Conservation (phyloP, 2,329 filamentous ascomycete genomes). For the Cladosporium halotolerans region DNA sequence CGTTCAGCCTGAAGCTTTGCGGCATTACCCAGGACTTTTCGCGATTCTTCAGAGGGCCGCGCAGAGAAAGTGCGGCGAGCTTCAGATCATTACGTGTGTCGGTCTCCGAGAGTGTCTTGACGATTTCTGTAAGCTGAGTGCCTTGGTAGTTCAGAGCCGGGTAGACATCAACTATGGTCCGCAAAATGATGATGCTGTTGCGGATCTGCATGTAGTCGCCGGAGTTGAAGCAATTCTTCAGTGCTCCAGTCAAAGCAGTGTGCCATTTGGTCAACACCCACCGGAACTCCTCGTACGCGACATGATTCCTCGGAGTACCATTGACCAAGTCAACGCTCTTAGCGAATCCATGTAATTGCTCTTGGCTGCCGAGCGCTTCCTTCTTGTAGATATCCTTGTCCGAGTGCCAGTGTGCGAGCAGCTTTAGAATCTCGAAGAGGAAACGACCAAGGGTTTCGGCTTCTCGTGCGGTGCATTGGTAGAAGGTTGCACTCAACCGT, state of each 20-base stretch:
- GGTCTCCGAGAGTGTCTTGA: constrained; percentile 55
- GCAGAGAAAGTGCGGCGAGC: constrained; percentile 64
- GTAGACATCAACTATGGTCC: constrained; percentile 73
- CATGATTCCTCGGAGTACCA: constrained; percentile 56
- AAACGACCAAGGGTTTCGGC: constrained; percentile 91
- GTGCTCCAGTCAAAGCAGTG: constrained; percentile 67
- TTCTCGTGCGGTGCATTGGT: constrained; percentile 82
- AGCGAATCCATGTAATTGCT: constrained; percentile 70
- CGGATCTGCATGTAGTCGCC: constrained; percentile 97
- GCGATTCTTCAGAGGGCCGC: constrained; percentile 62
- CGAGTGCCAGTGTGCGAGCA: constrained; percentile 78
- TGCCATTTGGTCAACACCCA: constrained; percentile 88
- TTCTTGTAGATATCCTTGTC: constrained; percentile 72
- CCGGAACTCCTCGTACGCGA: constrained; percentile 82
- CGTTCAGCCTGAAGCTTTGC: constrained; percentile 55
- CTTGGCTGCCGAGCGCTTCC: constrained; percentile 64
- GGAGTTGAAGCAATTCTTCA: constrained; percentile 74
- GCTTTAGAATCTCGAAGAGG: constrained; percentile 71
- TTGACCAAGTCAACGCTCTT: constrained; percentile 56
- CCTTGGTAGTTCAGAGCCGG: constrained; percentile 89
- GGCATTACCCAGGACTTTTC: constrained; percentile 67
- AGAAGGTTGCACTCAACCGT: constrained; percentile 73
- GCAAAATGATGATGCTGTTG: constrained; percentile 87
- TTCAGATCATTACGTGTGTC: constrained; percentile 67
- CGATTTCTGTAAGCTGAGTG: constrained; percentile 57